These are phyloP conservation scores for Tuber melanosporum DNA, from an alignment of 495 filamentous ascomycete species.

Conservation along the genomic window DNA sequence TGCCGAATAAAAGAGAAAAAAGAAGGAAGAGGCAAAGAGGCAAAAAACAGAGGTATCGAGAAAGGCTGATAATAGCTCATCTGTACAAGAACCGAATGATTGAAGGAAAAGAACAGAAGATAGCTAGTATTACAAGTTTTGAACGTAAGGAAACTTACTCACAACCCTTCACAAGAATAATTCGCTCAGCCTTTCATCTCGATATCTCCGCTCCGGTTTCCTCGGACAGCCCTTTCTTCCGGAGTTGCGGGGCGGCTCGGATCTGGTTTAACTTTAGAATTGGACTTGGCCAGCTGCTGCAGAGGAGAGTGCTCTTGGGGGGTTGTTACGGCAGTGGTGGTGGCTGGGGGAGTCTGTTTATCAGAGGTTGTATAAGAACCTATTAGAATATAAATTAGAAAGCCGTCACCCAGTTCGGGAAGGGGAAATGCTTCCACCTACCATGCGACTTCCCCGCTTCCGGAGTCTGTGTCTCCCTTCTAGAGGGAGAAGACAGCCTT, in stretches of 20 bases:
- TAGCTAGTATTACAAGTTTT: constrained; percentile 6
- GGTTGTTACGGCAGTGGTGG: constrained; percentile 27
- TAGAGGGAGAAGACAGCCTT: constrained; percentile 14
- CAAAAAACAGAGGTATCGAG: not conserved
- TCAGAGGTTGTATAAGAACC: constrained; percentile 15
- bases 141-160: not conserved
- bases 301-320: constrained; percentile 21
- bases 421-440: constrained; percentile 8
- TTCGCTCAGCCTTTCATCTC: constrained; percentile 29
- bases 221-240: constrained; percentile 9
- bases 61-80: constrained; percentile 2
- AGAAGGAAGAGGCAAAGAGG: not conserved
- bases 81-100: not conserved
- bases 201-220: constrained; percentile 11
- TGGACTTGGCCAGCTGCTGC: constrained; percentile 16
- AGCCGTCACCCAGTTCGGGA: not conserved
- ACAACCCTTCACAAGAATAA: not conserved
- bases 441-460: constrained; percentile 16
- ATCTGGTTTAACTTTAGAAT: constrained; percentile 21
- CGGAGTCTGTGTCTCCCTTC: constrained; percentile 11
- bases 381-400: constrained; percentile 4
- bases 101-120: not conserved
- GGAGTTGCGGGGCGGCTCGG: constrained; percentile 7
- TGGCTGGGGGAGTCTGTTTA: constrained; percentile 33
- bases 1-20: not conserved